Evolutionary conservation across 768 basidiomycete genomes (phyloP).

Genomic region (Boletus speciosus): DNA sequence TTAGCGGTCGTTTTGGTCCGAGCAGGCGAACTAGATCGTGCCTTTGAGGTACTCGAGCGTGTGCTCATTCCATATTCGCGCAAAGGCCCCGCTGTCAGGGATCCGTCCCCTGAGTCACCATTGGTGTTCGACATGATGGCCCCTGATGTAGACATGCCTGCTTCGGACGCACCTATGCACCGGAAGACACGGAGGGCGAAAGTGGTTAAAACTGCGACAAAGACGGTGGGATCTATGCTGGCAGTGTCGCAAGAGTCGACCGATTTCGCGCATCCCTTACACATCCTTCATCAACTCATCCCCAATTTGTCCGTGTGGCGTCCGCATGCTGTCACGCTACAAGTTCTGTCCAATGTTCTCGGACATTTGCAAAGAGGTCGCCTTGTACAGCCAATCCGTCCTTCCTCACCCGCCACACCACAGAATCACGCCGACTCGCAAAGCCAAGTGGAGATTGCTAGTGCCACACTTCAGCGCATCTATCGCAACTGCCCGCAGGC

Average conservation of each 20-base stretch:
- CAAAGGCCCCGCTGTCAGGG: conserved; percentile 26
- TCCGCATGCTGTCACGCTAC: conserved; percentile 52
- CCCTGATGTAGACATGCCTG: conserved; percentile 24
- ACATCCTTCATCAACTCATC: conserved; percentile 58
- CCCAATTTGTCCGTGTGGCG: conserved; percentile 66
- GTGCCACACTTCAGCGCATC: conserved; percentile 43
- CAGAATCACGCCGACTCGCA: conserved; percentile 22
- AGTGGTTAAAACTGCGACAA: conserved; percentile 20
- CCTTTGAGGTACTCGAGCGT: conserved; percentile 77
- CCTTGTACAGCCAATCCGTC: conserved; percentile 41
- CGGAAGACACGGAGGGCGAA: conserved; percentile 23
- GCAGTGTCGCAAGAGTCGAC: conserved; percentile 18
- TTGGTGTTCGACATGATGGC: conserved; percentile 34
- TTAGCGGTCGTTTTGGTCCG: conserved; percentile 71
- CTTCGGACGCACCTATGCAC: conserved; percentile 31
- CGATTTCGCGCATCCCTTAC: conserved; percentile 59
- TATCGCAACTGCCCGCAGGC: conserved; percentile 50
- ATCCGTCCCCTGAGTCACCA: conserved; percentile 37
- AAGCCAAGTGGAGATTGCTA: conserved; percentile 32
- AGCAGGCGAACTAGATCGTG: conserved; percentile 77
- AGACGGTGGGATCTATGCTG: conserved; percentile 12
- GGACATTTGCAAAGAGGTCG: conserved; percentile 49
- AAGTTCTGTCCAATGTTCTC: conserved; percentile 45
- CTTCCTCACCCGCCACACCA: conserved; percentile 15
- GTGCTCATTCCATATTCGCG: conserved; percentile 63